phyloP scores from a whole-genome alignment of 257 asterid genomes.

The Coffea eugenioides region DNA sequence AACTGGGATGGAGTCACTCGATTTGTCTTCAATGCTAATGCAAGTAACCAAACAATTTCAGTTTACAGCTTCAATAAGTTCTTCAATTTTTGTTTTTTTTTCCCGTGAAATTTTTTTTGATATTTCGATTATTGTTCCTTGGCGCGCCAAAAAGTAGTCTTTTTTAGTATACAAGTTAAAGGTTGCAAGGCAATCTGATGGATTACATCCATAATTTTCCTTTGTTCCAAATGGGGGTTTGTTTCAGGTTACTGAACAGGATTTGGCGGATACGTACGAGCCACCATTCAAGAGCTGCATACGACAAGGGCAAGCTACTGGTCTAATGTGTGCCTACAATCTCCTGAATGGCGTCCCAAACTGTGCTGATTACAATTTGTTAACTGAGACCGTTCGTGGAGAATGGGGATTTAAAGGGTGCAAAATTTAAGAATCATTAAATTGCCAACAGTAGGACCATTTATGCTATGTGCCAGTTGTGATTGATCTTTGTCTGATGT shows the following conservation, averaged over 20 bases:
- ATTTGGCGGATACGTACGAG: conserved; percentile 65
- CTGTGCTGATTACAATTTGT: conserved; percentile 55
- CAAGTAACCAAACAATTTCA: conserved; percentile 4
- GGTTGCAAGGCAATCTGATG: no score
- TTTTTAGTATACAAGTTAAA: no score
- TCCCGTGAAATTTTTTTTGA: no score
- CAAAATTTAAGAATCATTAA: background rate
- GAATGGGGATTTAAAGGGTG: conserved; percentile 78
- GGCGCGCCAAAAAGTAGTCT: no score
- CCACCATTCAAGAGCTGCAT: conserved; percentile 75
- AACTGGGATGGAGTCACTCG: conserved; percentile 62
- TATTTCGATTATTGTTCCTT: no score
- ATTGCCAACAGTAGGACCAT: no score
- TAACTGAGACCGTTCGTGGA: conserved; percentile 51
- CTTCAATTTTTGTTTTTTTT: no score
- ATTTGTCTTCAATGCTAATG: conserved; percentile 54
- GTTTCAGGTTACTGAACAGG: conserved; percentile 57
- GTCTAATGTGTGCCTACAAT: conserved; percentile 72
- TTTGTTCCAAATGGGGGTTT: background rate
- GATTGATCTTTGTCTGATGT: background rate
- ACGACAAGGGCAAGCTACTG: conserved; percentile 53
- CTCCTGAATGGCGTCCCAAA: conserved; percentile 65
- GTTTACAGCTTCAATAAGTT: no score
- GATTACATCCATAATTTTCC: no score
- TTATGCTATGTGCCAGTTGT: no score